A percentile compares a stretch with the other conserved stretches of the same genome.
Conservation (phyloP, 2,329 filamentous ascomycete species). For the Colletotrichum graminicola region DNA sequence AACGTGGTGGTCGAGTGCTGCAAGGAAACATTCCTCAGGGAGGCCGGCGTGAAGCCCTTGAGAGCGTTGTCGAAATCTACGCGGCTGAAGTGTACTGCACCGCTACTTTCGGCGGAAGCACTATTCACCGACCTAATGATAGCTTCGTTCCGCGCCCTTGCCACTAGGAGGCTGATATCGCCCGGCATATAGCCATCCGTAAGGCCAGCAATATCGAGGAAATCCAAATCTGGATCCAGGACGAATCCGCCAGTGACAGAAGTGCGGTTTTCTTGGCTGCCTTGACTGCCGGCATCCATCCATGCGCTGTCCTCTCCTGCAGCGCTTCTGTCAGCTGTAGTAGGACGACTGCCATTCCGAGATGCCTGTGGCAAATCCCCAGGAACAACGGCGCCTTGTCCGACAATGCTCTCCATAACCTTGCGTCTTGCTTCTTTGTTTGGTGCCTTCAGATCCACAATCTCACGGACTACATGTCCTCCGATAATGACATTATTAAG, state of each 20-base stretch:
- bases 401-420: constrained; percentile 84
- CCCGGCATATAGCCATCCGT: constrained; percentile 99
- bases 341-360: constrained; percentile 65
- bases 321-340: constrained; percentile 66
- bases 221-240: constrained; percentile 83
- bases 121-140: constrained; percentile 84
- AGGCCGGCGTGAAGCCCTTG: constrained; percentile 94
- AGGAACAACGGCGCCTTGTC: constrained; percentile 60
- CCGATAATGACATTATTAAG: constrained; percentile 92
- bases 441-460: constrained; percentile 88
- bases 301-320: constrained; percentile 71
- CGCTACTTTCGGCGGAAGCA: constrained; percentile 56
- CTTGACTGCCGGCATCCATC: constrained; percentile 79
- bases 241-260: constrained; percentile 72
- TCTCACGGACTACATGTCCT: constrained; percentile 92
- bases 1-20: constrained; percentile 95
- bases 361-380: constrained; percentile 51
- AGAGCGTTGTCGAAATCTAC: constrained; percentile 87
- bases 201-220: constrained; percentile 91
- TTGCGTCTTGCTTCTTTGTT: constrained; percentile 89
- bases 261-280: constrained; percentile 56
- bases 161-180: constrained; percentile 87
- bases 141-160: constrained; percentile 90
- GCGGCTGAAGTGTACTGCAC: constrained; percentile 73
- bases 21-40: constrained; percentile 91